phyloP scores from a whole-genome alignment of 2,329 filamentous ascomycete species.

The Chaetomiaceae sp. region DNA sequence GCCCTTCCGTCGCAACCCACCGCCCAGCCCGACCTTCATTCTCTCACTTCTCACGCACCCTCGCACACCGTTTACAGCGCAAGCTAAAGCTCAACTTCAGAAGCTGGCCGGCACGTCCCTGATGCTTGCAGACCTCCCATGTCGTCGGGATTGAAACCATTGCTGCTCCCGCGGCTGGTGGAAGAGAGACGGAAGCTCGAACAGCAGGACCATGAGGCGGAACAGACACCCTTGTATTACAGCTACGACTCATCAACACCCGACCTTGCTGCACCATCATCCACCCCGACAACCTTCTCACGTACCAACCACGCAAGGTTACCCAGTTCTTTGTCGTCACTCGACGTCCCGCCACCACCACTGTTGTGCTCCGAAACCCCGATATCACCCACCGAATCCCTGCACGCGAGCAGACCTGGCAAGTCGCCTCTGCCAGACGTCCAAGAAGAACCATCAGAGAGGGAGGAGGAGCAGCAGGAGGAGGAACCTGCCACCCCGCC shows the following conservation, averaged over 20 bases:
- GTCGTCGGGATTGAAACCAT: constrained; percentile 48
- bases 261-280: constrained; percentile 65
- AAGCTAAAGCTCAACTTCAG: neutral
- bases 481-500: constrained; percentile 47
- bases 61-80: neutral
- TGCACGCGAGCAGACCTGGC: constrained; percentile 36
- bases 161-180: constrained; percentile 50
- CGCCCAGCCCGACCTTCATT: constrained; percentile 2
- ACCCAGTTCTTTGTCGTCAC: constrained; percentile 72
- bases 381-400: constrained; percentile 50
- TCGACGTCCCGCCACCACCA: constrained; percentile 52
- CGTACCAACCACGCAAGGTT: constrained; percentile 51
- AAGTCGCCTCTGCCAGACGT: constrained; percentile 74
- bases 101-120: neutral
- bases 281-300: constrained; percentile 66
- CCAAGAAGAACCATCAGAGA: constrained; percentile 74
- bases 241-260: constrained; percentile 52
- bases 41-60: constrained; percentile 2
- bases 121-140: constrained; percentile 30
- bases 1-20: no score
- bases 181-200: constrained; percentile 45
- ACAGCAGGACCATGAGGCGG: constrained; percentile 29
- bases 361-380: constrained; percentile 41
- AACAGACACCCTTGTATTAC: constrained; percentile 39
- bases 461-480: constrained; percentile 58